Base-by-base conservation (phyloP, 148 eudicot species). In the Hydrangea macrophylla region DNA sequence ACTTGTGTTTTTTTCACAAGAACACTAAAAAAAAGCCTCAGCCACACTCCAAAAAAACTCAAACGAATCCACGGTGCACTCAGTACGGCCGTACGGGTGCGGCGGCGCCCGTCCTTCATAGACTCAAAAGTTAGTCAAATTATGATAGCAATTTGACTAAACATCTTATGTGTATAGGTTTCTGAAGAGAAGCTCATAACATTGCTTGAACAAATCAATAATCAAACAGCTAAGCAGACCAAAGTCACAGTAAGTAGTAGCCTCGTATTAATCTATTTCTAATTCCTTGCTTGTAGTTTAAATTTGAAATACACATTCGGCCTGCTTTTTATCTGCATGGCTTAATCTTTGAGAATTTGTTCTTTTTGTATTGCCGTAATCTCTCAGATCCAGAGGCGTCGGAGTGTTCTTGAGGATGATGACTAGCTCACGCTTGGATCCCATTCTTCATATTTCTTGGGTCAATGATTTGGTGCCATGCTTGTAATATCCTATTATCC, bases 301-400 rank as follows among this genome's bases (percentile, higher is more conserved):
- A n/a, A n/a, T n/a, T n/a, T n/a, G n/a, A n/a, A n/a, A n/a, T n/a
- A n/a, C n/a, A n/a, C 18, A n/a, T 18, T 15, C 6, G 5, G 28
- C 20, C 42, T 60, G 56, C 66, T 33, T 31, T 15, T 39, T 71
- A 2, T 20, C 18, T 72, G 32, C 42, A 27, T 45, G 60, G 68
- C 37, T 72, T 2, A 18, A 51, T 53, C 65, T 50, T 31, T 28
- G 40, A 18, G 7, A 26, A 63, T 68, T 83, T 51, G 70, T 51
- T 51, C 36, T 33, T 56, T 37, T 59, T 22, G 24, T n/a, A 20
- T 39, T 37, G 0, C 28, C 42, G 57, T 64, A 57, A 32, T 50
- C 56, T 80, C 32, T 62, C 96, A 94, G 98, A 94, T 94, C 73
- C 88, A 81, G 66, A 90, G 98, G 90, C 98, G 98, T n/a, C 86